A percentile compares a stretch with the other conserved stretches of the same genome.
phyloP scores from a whole-genome alignment of 306 rosid genomes.

The Ceratonia siliqua region DNA sequence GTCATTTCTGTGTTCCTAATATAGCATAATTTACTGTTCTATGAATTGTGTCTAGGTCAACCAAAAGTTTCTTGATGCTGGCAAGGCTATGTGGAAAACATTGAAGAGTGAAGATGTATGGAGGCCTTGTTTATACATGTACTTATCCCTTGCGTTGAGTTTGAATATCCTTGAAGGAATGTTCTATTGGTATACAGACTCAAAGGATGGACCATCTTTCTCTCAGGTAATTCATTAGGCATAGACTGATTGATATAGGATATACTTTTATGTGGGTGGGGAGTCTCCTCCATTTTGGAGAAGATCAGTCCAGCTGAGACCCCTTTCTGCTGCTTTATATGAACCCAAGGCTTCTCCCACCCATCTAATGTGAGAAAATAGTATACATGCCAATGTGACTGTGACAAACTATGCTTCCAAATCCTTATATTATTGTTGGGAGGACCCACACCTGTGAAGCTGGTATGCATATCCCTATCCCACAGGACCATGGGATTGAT shows the following conservation, averaged over 20 bases:
- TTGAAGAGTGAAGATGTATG: slow-evolving; percentile 73
- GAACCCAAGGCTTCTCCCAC: not conserved
- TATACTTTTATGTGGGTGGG: not conserved
- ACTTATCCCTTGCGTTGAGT: slow-evolving; percentile 75
- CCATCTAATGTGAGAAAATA: not conserved
- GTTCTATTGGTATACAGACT: slow-evolving; percentile 95
- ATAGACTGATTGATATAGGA: not conserved
- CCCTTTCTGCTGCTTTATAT: not conserved
- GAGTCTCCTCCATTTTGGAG: not conserved
- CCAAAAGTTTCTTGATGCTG: slow-evolving; percentile 69
- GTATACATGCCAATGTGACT: not conserved
- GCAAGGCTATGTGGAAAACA: slow-evolving; percentile 84
- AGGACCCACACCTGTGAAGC: not conserved
- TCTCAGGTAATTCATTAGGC: slow-evolving; percentile 64
- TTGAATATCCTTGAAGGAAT: slow-evolving; percentile 81
- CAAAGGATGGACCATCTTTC: slow-evolving; percentile 78
- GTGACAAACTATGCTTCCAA: not conserved
- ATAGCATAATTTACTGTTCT: slow-evolving; percentile 32
- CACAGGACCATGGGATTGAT: not conserved
- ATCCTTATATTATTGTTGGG: not conserved
- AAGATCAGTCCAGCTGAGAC: not conserved
- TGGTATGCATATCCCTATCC: not conserved
- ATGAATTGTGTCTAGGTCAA: slow-evolving; percentile 54
- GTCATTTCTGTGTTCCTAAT: slow-evolving; percentile 9
- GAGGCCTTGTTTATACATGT: slow-evolving; percentile 92